These are phyloP conservation scores for Saccharomycopsis phalli DNA, from an alignment of 1,139 yeast genomes.

Conservation along the genomic window DNA sequence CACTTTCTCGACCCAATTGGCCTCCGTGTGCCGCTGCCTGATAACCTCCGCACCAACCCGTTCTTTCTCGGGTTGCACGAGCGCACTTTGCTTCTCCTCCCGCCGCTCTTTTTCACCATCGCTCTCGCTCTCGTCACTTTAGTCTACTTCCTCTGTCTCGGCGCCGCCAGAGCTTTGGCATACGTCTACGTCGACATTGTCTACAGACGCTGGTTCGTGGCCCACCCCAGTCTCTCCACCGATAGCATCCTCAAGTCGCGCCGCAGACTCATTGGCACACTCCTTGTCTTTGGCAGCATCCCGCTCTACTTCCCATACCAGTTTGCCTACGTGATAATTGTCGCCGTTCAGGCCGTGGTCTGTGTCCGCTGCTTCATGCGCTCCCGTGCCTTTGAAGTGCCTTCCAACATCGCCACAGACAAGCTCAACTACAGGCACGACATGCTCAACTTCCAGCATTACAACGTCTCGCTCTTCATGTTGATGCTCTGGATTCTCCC, in stretches of 20 bases:
- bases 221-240: neutral
- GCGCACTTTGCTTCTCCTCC: conserved; percentile 44
- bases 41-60: conserved; percentile 29
- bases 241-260: conserved; percentile 16
- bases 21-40: conserved; percentile 28
- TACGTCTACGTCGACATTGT: conserved; percentile 1
- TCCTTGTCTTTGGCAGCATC: conserved; percentile 36
- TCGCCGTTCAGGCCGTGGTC: conserved; percentile 43
- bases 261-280: conserved; percentile 31
- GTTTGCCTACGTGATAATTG: conserved; percentile 55
- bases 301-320: conserved; percentile 70
- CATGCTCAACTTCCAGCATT: conserved; percentile 33
- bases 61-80: conserved; percentile 66
- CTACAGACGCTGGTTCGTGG: no score
- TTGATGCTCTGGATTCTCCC: conserved; percentile 63
- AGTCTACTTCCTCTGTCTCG: conserved; percentile 26
- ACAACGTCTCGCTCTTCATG: conserved; percentile 45
- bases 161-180: conserved; percentile 15
- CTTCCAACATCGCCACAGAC: conserved; percentile 8
- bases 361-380: conserved; percentile 30
- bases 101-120: conserved; percentile 46
- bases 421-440: conserved; percentile 1
- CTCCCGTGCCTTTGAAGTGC: conserved; percentile 12
- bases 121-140: conserved; percentile 40
- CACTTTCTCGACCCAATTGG: conserved; percentile 51